Conservation (phyloP, 768 basidiomycete species). For the Termitomyces heimii region DNA sequence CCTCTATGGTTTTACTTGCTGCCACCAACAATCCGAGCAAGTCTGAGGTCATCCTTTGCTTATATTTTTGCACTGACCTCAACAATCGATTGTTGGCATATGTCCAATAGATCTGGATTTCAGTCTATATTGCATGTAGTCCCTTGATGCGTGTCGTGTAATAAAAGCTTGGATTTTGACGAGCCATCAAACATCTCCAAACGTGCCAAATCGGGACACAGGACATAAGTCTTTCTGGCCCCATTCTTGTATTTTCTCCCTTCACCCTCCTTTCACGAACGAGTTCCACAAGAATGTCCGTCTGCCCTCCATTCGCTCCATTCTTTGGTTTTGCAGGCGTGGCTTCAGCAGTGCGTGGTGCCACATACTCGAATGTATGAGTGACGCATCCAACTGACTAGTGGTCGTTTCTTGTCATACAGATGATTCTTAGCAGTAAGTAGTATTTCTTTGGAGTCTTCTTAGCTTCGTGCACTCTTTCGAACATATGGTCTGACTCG, state of each 20-base stretch:
- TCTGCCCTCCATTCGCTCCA: constrained; percentile 90
- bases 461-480: not conserved
- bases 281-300: constrained; percentile 35
- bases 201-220: not conserved
- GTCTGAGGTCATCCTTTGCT: not conserved
- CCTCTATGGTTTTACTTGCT: not conserved
- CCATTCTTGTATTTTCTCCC: not conserved
- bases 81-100: not conserved
- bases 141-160: not conserved
- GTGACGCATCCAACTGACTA: not conserved
- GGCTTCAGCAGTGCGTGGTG: constrained; percentile 71
- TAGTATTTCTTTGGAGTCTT: constrained; percentile 13
- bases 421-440: constrained; percentile 98
- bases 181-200: not conserved
- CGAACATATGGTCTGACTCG: not conserved
- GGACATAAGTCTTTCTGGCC: not conserved
- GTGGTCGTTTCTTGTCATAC: not conserved
- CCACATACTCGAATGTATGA: not conserved
- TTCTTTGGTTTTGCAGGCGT: constrained; percentile 99
- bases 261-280: not conserved
- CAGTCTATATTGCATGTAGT: not conserved
- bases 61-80: not conserved
- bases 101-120: not conserved
- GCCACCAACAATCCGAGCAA: not conserved
- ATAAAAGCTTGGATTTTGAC: not conserved